Evolutionary conservation across 306 rosid species (phyloP).

Genomic region (Malus sieversii): DNA sequence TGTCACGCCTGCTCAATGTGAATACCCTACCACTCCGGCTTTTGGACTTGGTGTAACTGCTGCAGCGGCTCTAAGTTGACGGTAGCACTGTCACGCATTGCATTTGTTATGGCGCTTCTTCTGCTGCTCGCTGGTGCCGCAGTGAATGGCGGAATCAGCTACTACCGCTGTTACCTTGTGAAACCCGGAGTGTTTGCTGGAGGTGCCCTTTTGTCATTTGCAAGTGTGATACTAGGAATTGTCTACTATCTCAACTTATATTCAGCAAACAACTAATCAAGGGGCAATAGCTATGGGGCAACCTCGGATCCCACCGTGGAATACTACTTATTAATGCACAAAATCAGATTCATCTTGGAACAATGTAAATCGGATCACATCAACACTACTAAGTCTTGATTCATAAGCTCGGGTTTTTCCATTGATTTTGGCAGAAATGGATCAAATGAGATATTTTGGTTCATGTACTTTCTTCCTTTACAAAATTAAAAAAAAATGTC

Average conservation of each 20-base stretch:
- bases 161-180: conserved; percentile 59
- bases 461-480: too few relatives aligned
- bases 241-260: conserved; percentile 29
- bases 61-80: conserved; percentile 61
- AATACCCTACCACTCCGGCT: conserved; percentile 54
- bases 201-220: conserved; percentile 48
- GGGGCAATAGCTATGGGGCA: conserved; percentile 78
- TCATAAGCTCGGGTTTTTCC: background rate
- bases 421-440: background rate
- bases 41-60: conserved; percentile 73
- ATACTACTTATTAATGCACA: too few relatives aligned
- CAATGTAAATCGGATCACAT: too few relatives aligned
- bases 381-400: background rate
- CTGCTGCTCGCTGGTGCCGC: conserved; percentile 60
- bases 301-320: conserved; percentile 47
- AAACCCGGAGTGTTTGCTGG: conserved; percentile 72
- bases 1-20: conserved; percentile 8
- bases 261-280: conserved; percentile 44
- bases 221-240: conserved; percentile 38
- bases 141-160: too few relatives aligned
- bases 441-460: background rate
- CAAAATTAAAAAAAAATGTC: too few relatives aligned
- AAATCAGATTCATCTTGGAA: too few relatives aligned
- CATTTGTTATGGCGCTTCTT: conserved; percentile 55
- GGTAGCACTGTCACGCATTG: conserved; percentile 32